A percentile compares a stretch with the other conserved stretches of the same genome.
phyloP scores from a whole-genome alignment of 768 basidiomycete species.

The Bullera alba region DNA sequence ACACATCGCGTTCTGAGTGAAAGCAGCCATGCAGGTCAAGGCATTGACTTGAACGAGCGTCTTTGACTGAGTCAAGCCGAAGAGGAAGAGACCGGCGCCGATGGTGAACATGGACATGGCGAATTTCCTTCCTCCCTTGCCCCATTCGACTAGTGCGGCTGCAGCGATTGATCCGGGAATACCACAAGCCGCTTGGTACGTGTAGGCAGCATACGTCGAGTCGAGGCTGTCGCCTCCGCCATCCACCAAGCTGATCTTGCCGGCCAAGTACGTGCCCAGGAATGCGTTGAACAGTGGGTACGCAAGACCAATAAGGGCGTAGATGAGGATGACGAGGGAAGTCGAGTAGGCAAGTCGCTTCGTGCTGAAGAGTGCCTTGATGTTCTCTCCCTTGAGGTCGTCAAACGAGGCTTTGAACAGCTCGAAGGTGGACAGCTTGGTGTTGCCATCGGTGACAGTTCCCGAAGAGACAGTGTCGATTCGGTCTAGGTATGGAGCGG shows the following conservation, averaged over 20 bases:
- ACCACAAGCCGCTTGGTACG: slow-evolving; percentile 59
- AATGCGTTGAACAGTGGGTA: slow-evolving; percentile 45
- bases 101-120: slow-evolving; percentile 63
- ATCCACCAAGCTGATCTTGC: slow-evolving; percentile 57
- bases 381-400: slow-evolving; percentile 45
- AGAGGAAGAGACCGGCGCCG: slow-evolving; percentile 66
- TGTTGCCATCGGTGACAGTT: neutral
- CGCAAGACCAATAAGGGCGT: slow-evolving; percentile 67
- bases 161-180: slow-evolving; percentile 65
- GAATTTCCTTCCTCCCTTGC: slow-evolving; percentile 53
- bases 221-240: slow-evolving; percentile 63
- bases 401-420: slow-evolving; percentile 7
- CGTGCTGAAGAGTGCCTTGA: slow-evolving; percentile 60
- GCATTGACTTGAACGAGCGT: slow-evolving; percentile 61
- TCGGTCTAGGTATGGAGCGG: slow-evolving; percentile 7
- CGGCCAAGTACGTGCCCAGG: slow-evolving; percentile 48
- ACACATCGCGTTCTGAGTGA: slow-evolving; percentile 51
- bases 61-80: slow-evolving; percentile 64
- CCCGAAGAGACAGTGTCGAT: neutral
- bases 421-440: slow-evolving; percentile 10
- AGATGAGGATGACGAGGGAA: slow-evolving; percentile 53
- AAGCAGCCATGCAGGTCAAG: slow-evolving; percentile 69
- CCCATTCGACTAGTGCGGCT: slow-evolving; percentile 63
- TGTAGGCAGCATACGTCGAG: slow-evolving; percentile 63
- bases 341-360: slow-evolving; percentile 62